phyloP scores from a whole-genome alignment of 306 rosid genomes.

The Aeschynomene evenia region DNA sequence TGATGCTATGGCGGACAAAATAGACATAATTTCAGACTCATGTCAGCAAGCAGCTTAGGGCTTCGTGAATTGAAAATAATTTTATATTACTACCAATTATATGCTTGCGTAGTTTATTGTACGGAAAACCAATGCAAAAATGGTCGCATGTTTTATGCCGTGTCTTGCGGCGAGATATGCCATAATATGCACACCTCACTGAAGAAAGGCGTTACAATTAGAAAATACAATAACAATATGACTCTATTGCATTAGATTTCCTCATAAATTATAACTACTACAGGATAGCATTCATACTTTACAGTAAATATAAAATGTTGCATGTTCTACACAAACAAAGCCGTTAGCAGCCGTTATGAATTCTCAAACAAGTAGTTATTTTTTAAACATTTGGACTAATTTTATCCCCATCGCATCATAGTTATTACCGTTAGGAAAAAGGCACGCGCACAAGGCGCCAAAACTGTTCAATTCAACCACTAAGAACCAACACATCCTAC shows the following conservation, averaged over 20 bases:
- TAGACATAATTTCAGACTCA: background rate
- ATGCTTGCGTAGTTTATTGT: background rate
- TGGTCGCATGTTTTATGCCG: too few relatives aligned
- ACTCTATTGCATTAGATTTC: background rate
- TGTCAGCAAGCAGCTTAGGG: background rate
- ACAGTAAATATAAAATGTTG: background rate
- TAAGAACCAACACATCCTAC: background rate
- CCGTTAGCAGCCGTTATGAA: background rate
- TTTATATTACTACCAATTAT: background rate
- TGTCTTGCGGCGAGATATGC: background rate
- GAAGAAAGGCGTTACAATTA: background rate
- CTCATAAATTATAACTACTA: background rate
- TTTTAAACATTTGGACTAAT: background rate
- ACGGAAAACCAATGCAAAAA: background rate
- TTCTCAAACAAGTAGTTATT: background rate
- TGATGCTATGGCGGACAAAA: background rate
- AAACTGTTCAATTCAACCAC: background rate
- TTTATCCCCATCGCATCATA: background rate
- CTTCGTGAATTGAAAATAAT: background rate
- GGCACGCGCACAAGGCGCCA: background rate
- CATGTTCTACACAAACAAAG: background rate
- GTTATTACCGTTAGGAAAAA: background rate
- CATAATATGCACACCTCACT: background rate
- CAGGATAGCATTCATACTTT: background rate
- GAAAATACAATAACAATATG: constrained; percentile 7